Conservation (phyloP, 495 filamentous ascomycete genomes). For the Cercophora samala region DNA sequence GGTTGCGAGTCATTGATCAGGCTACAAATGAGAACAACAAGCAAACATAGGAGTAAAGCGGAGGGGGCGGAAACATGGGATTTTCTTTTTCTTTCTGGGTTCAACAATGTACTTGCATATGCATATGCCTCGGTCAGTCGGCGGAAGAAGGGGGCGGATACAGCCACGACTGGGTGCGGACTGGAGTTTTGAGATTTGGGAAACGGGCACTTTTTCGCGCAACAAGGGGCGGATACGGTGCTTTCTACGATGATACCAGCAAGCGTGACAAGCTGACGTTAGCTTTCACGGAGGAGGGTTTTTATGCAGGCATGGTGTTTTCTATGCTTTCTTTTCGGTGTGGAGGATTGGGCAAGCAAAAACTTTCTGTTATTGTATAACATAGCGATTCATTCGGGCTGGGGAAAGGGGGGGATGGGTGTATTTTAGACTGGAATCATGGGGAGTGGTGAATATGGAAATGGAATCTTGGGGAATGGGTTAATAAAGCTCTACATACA, state of each 20-base stretch:
- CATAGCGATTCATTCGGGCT: not conserved
- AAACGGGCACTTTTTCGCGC: not conserved
- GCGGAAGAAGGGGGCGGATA: not conserved
- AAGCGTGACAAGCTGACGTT: not conserved
- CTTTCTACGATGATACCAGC: slow-evolving; percentile 11
- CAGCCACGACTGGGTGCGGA: not conserved
- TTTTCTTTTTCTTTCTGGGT: not conserved
- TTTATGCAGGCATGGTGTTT: not conserved
- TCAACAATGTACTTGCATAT: not conserved
- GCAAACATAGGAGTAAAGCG: not conserved
- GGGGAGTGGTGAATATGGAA: not conserved
- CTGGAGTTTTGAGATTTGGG: not conserved
- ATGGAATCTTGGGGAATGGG: not conserved
- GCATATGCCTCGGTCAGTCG: not conserved
- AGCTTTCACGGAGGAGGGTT: not conserved
- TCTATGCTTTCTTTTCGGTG: not conserved
- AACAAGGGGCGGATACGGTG: not conserved
- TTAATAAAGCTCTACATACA: not conserved
- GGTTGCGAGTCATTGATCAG: not conserved
- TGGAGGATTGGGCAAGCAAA: not conserved
- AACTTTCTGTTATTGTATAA: not conserved
- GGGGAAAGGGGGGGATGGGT: not conserved
- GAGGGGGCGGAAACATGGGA: not conserved
- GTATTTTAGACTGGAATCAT: not conserved
- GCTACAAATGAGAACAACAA: not conserved